Conservation (phyloP, 352 stramenopile species). For the Phytophthora fragariae region DNA sequence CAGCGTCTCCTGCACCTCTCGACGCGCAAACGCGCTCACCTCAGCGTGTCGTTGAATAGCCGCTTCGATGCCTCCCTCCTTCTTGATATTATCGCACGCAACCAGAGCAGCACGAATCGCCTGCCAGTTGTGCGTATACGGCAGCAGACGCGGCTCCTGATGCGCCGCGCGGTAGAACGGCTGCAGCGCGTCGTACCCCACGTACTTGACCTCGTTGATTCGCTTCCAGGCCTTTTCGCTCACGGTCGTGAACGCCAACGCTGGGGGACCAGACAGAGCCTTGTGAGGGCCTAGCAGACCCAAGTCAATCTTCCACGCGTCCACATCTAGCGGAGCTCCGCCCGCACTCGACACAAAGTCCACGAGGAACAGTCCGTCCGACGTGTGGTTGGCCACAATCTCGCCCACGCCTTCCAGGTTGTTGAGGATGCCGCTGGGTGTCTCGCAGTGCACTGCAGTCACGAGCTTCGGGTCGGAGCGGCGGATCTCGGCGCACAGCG, state of each 20-base stretch:
- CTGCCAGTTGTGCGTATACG: conserved; percentile 72
- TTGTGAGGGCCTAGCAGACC: conserved; percentile 59
- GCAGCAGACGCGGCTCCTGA: conserved; percentile 47
- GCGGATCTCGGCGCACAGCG: conserved; percentile 48
- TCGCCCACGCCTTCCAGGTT: conserved; percentile 51
- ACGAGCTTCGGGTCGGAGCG: conserved; percentile 54
- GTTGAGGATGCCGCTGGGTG: conserved; percentile 57
- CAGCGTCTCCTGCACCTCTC: conserved; percentile 38
- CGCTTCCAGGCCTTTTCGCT: conserved; percentile 59
- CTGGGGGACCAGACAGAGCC: conserved; percentile 50
- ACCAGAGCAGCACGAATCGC: conserved; percentile 51
- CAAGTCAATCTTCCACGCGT: conserved; percentile 54
- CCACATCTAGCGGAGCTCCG: conserved; percentile 48
- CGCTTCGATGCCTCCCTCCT: conserved; percentile 44
- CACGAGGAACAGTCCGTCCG: conserved; percentile 61
- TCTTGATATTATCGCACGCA: conserved; percentile 46
- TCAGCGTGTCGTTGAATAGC: conserved; percentile 41
- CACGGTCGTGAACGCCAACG: conserved; percentile 55
- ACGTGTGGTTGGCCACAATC: conserved; percentile 48
- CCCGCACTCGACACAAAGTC: conserved; percentile 65
- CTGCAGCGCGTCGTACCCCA: conserved; percentile 59
- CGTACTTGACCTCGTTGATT: conserved; percentile 52
- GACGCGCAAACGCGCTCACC: conserved; percentile 46
- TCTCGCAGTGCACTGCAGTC: conserved; percentile 66
- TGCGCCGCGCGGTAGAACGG: conserved; percentile 49